These are phyloP conservation scores for Fusarium sp. DNA, from an alignment of 2,329 filamentous ascomycete genomes.

Conservation along the genomic window DNA sequence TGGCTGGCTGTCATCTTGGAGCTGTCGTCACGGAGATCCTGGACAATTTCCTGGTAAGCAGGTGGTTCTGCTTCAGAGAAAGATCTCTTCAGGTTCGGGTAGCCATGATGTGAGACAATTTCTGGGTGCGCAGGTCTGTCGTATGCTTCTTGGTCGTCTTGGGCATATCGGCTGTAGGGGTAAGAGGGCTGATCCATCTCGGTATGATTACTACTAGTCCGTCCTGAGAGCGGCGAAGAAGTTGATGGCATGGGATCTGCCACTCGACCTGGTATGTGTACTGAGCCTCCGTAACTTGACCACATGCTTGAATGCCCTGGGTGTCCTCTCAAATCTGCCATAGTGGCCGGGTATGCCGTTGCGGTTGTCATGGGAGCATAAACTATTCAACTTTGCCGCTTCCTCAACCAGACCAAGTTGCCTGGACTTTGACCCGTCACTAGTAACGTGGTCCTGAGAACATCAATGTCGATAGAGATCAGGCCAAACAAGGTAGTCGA, in stretches of 20 bases:
- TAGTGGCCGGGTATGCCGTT: slow-evolving; percentile 66
- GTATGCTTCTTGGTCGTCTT: slow-evolving; percentile 63
- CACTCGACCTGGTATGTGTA: slow-evolving; percentile 62
- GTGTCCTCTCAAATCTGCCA: slow-evolving; percentile 70
- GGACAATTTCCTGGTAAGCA: slow-evolving; percentile 67
- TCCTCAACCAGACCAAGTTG: slow-evolving; percentile 35
- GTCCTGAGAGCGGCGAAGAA: slow-evolving; percentile 57
- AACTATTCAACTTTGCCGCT: slow-evolving; percentile 42
- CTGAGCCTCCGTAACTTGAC: slow-evolving; percentile 64
- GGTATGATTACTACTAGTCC: slow-evolving; percentile 59
- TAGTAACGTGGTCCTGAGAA: slow-evolving; percentile 31
- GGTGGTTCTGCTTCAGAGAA: slow-evolving; percentile 64
- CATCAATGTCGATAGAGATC: slow-evolving; percentile 32
- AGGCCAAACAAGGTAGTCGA: slow-evolving; percentile 4
- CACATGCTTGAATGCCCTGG: slow-evolving; percentile 65
- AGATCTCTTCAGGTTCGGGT: slow-evolving; percentile 64
- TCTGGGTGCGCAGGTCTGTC: slow-evolving; percentile 60
- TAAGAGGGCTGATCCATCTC: slow-evolving; percentile 60
- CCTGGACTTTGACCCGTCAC: slow-evolving; percentile 38
- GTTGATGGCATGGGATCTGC: slow-evolving; percentile 58
- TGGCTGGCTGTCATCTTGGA: slow-evolving; percentile 66
- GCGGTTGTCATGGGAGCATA: slow-evolving; percentile 69
- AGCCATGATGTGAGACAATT: slow-evolving; percentile 60
- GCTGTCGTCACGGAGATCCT: slow-evolving; percentile 66
- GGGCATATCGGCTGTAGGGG: slow-evolving; percentile 62